phyloP scores from a whole-genome alignment of 2,329 filamentous ascomycete species.

The Cordyceps farinosa region DNA sequence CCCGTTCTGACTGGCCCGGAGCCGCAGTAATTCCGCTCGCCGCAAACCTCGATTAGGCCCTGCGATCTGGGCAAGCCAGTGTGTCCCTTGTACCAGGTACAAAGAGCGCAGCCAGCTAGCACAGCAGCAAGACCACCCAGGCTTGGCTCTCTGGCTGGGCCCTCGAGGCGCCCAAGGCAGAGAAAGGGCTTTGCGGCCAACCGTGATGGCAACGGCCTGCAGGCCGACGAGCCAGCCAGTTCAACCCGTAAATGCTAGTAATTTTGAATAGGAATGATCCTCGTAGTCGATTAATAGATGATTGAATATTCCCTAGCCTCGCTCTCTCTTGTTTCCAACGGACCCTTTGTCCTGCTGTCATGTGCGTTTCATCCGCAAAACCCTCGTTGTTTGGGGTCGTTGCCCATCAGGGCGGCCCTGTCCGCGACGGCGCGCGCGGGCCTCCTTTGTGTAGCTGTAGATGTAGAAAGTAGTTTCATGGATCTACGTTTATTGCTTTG shows the following conservation, averaged over 20 bases:
- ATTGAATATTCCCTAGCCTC: neutral
- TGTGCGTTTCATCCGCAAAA: neutral
- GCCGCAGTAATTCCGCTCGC: conserved; percentile 15
- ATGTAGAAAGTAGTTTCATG: neutral
- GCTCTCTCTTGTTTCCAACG: neutral
- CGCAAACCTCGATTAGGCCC: conserved; percentile 1
- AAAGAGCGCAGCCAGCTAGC: neutral
- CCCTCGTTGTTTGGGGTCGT: neutral
- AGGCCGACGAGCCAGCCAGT: neutral
- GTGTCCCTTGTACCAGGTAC: conserved; percentile 11
- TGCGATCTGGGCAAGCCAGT: conserved; percentile 5
- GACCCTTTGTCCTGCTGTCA: neutral
- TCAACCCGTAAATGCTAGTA: neutral
- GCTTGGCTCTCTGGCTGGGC: neutral
- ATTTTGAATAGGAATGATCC: neutral
- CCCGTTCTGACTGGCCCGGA: conserved; percentile 7
- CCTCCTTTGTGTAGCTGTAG: neutral
- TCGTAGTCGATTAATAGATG: neutral
- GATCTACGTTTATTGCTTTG: too few species aligned
- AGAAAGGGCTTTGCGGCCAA: neutral
- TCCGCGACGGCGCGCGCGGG: neutral
- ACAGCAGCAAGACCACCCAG: too few species aligned
- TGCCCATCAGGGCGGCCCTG: neutral
- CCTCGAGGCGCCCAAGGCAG: neutral
- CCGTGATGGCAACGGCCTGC: neutral